phyloP scores from a whole-genome alignment of 2,329 filamentous ascomycete genomes.

The Phialophora tarda region DNA sequence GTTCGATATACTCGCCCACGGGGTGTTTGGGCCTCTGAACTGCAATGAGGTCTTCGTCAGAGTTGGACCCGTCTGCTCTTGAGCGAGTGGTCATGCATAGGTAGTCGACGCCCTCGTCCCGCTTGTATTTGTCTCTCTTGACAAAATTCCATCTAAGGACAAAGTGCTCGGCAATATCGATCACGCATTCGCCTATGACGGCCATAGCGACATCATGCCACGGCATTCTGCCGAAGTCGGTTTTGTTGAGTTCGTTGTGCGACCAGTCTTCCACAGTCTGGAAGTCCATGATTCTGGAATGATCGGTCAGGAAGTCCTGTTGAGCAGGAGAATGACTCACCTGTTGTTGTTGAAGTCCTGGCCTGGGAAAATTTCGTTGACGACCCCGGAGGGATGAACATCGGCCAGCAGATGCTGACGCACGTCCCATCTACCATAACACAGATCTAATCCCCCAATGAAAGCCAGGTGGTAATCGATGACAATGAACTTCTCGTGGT shows the following conservation, averaged over 20 bases:
- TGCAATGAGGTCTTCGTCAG: conserved; percentile 80
- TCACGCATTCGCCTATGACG: conserved; percentile 83
- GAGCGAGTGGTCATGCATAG: conserved; percentile 76
- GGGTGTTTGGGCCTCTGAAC: conserved; percentile 90
- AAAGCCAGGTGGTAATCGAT: conserved; percentile 91
- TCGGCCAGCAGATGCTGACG: conserved; percentile 85
- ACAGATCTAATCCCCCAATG: conserved; percentile 91
- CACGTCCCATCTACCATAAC: conserved; percentile 92
- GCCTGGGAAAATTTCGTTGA: conserved; percentile 86
- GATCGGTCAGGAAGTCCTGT: conserved; percentile 3
- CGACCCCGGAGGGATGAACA: conserved; percentile 80
- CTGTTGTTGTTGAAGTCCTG: conserved; percentile 98
- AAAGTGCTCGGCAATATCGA: conserved; percentile 96
- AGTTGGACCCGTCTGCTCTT: conserved; percentile 55
- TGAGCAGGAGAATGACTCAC: conserved; percentile 9
- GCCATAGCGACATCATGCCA: conserved; percentile 98
- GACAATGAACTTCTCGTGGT: conserved; percentile 97
- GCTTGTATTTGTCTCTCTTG: conserved; percentile 98
- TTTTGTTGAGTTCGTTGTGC: conserved; percentile 87
- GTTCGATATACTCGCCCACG: conserved; percentile 82
- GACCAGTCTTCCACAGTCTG: conserved; percentile 90
- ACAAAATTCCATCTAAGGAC: conserved; percentile 94
- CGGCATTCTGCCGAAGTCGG: conserved; percentile 91
- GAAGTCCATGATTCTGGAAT: conserved; percentile 83
- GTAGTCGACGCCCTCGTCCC: conserved; percentile 83